Evolutionary conservation across 2,329 filamentous ascomycete species (phyloP).

Genomic region (Aureobasidium sp.): DNA sequence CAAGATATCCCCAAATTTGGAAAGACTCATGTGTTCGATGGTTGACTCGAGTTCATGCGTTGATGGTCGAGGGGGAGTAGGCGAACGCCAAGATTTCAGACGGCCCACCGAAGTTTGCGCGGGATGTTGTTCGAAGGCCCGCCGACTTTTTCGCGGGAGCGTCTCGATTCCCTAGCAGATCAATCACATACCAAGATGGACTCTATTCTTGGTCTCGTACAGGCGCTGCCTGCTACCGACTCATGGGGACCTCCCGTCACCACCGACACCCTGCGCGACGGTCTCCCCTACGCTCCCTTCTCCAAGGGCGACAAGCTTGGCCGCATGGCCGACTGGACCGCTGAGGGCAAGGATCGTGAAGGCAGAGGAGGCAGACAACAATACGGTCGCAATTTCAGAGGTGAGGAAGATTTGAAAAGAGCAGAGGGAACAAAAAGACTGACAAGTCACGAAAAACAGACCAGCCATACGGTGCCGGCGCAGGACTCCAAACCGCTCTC

Average conservation of each 20-base stretch:
- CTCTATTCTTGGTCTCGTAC: constrained; percentile 43
- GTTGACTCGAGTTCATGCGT: neutral
- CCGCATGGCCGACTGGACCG: constrained; percentile 97
- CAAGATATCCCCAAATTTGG: neutral
- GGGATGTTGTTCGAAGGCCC: constrained; percentile 2
- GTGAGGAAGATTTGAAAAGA: constrained; percentile 38
- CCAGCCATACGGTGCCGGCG: constrained; percentile 87
- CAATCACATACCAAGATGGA: constrained; percentile 35
- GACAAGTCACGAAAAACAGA: constrained; percentile 41
- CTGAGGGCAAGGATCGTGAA: constrained; percentile 74
- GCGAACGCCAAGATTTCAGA: constrained; percentile 17
- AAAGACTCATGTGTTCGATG: neutral
- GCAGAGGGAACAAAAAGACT: neutral
- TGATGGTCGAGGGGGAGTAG: neutral
- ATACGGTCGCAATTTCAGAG: constrained; percentile 90
- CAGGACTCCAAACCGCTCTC: constrained; percentile 70
- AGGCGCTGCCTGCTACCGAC: constrained; percentile 36
- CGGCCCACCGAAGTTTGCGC: constrained; percentile 9
- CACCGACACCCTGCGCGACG: constrained; percentile 80
- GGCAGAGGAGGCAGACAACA: constrained; percentile 69
- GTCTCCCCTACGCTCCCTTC: constrained; percentile 95
- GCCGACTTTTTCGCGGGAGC: constrained; percentile 6
- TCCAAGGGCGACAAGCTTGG: constrained; percentile 98
- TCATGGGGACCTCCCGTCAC: constrained; percentile 79
- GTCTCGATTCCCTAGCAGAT: constrained; percentile 1